Evolutionary conservation across 2,329 filamentous ascomycete genomes (phyloP).

Genomic region (Penicillium sp.): DNA sequence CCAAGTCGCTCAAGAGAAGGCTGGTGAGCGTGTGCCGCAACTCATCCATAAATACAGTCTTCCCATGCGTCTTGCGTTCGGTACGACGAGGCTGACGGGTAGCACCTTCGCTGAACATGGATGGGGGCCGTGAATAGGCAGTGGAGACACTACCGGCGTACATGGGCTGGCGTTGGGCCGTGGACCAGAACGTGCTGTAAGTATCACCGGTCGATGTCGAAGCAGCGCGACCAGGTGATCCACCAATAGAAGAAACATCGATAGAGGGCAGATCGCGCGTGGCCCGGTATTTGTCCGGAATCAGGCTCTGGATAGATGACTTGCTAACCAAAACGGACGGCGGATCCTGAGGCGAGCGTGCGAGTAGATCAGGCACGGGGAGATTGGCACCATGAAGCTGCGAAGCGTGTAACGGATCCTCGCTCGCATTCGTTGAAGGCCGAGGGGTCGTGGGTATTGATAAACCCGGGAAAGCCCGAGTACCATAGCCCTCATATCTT

Average conservation of each 20-base stretch:
- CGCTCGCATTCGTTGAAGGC: slow-evolving; percentile 53
- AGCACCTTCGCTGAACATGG: slow-evolving; percentile 48
- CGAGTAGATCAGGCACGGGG: slow-evolving; percentile 40
- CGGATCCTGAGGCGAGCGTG: slow-evolving; percentile 42
- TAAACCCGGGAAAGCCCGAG: slow-evolving; percentile 44
- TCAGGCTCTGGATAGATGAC: slow-evolving; percentile 71
- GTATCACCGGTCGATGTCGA: slow-evolving; percentile 75
- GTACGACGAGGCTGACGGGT: slow-evolving; percentile 40
- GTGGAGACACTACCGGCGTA: slow-evolving; percentile 68
- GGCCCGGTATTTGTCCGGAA: slow-evolving; percentile 68
- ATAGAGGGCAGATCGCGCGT: slow-evolving; percentile 64
- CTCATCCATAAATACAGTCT: slow-evolving; percentile 76
- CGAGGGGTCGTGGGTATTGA: slow-evolving; percentile 54
- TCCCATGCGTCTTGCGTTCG: slow-evolving; percentile 64
- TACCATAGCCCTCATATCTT: slow-evolving; percentile 50
- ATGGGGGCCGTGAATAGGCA: slow-evolving; percentile 55
- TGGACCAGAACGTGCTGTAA: slow-evolving; percentile 85
- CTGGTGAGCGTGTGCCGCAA: slow-evolving; percentile 81
- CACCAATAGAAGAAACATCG: slow-evolving; percentile 65
- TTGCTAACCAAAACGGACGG: slow-evolving; percentile 57
- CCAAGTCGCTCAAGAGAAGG: slow-evolving; percentile 85
- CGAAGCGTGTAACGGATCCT: slow-evolving; percentile 44
- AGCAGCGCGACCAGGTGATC: slow-evolving; percentile 70
- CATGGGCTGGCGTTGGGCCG: slow-evolving; percentile 72
- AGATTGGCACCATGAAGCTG: slow-evolving; percentile 36